Conservation (phyloP, 2,329 filamentous ascomycete species). For the Exophiala sp. region DNA sequence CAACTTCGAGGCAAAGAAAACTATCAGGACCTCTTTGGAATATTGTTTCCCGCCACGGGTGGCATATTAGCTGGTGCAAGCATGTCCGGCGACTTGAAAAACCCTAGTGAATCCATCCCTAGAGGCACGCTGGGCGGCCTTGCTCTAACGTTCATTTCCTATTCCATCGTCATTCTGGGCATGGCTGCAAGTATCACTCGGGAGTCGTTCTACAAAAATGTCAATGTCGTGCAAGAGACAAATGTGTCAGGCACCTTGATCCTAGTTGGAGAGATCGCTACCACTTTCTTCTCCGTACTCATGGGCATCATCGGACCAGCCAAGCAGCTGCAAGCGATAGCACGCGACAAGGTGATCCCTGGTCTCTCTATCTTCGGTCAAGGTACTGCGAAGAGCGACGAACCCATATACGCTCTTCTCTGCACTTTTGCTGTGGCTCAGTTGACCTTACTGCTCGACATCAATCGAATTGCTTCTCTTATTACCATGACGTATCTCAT, state of each 20-base stretch:
- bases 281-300: conserved; percentile 77
- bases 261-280: conserved; percentile 76
- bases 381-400: conserved; percentile 68
- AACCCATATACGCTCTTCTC: conserved; percentile 72
- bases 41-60: conserved; percentile 72
- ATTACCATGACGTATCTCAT: conserved; percentile 91
- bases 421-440: conserved; percentile 74
- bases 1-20: conserved; percentile 62
- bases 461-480: conserved; percentile 84
- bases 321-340: conserved; percentile 79
- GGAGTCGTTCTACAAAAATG: conserved; percentile 67
- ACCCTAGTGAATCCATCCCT: conserved; percentile 80
- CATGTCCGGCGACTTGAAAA: conserved; percentile 82
- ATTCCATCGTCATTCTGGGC: conserved; percentile 71
- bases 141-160: conserved; percentile 70
- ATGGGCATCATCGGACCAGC: conserved; percentile 86
- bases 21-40: conserved; percentile 80
- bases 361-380: conserved; percentile 71
- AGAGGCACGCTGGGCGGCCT: conserved; percentile 79
- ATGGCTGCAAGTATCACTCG: conserved; percentile 74
- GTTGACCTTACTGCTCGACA: conserved; percentile 73
- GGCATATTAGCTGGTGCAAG: conserved; percentile 69
- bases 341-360: conserved; percentile 73
- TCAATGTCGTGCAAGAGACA: conserved; percentile 77
- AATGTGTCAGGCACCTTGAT: conserved; percentile 72